Conservation (phyloP, 805 yeast species). For the Yamadazyma nakazawae region DNA sequence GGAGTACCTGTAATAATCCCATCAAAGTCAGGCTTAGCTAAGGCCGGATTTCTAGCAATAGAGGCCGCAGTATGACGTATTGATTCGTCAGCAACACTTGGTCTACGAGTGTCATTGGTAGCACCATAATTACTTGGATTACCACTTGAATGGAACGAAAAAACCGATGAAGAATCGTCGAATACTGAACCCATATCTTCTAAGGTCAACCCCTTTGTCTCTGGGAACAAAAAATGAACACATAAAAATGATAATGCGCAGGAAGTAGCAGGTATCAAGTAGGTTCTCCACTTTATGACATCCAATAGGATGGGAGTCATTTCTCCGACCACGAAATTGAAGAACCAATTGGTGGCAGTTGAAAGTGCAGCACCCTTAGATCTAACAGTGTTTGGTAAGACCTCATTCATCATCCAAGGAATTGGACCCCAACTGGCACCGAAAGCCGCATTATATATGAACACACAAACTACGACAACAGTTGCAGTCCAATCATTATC, state of each 20-base stretch:
- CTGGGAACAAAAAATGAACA: slow-evolving; percentile 76
- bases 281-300: slow-evolving; percentile 71
- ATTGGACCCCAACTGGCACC: slow-evolving; percentile 95
- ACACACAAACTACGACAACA: slow-evolving; percentile 71
- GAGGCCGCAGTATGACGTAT: slow-evolving; percentile 39
- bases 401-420: slow-evolving; percentile 90
- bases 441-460: slow-evolving; percentile 77
- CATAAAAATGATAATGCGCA: slow-evolving; percentile 71
- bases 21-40: slow-evolving; percentile 29
- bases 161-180: slow-evolving; percentile 53
- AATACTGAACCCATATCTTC: slow-evolving; percentile 93
- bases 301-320: slow-evolving; percentile 85
- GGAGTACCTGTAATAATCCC: slow-evolving; percentile 30
- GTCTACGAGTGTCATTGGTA: slow-evolving; percentile 18
- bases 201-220: slow-evolving; percentile 81
- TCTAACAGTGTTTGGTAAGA: slow-evolving; percentile 77
- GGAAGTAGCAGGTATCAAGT: slow-evolving; percentile 75
- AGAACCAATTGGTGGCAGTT: slow-evolving; percentile 91
- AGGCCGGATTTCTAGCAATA: slow-evolving; percentile 38
- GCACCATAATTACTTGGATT: slow-evolving; percentile 15
- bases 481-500: slow-evolving; percentile 53
- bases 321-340: slow-evolving; percentile 89
- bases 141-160: slow-evolving; percentile 38
- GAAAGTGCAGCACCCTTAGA: slow-evolving; percentile 89
- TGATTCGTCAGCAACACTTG: slow-evolving; percentile 17